These are phyloP conservation scores for Corymbia maculata DNA, from an alignment of 345 rosid genomes.

Conservation along the genomic window DNA sequence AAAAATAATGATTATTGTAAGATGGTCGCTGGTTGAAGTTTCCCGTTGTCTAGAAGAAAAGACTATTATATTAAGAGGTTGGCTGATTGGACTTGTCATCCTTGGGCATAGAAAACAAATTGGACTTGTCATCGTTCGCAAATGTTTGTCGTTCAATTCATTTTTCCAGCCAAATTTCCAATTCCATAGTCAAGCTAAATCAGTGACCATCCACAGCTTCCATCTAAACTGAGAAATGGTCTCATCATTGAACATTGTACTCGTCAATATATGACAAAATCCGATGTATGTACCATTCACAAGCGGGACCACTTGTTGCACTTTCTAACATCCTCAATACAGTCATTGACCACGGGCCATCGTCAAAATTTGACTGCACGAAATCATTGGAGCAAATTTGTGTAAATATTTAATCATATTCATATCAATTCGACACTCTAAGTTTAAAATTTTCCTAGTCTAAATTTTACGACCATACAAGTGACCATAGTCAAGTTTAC, in stretches of 20 bases:
- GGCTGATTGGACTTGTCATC: neutral
- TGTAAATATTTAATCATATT: neutral
- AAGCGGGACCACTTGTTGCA: neutral
- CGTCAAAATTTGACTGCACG: neutral
- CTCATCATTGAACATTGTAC: neutral
- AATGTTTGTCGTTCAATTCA: neutral
- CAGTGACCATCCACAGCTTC: neutral
- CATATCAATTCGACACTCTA: neutral
- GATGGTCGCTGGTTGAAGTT: neutral
- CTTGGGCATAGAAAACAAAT: too few species aligned
- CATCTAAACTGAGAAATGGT: neutral
- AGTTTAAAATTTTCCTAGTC: neutral
- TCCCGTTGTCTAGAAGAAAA: neutral
- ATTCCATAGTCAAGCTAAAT: neutral
- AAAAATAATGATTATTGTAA: neutral
- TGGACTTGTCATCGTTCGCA: neutral
- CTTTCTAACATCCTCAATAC: neutral
- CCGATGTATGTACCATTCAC: neutral
- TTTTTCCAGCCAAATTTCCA: neutral
- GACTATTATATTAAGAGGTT: neutral
- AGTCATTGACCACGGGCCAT: rapidly evolving
- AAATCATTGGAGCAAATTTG: neutral
- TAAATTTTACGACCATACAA: neutral
- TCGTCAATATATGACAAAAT: neutral
- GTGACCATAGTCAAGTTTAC: neutral